Evolutionary conservation across 129 eudicot species (phyloP), one percentile per base, ranked within the genome.

Genomic region (Arctium lappa): DNA sequence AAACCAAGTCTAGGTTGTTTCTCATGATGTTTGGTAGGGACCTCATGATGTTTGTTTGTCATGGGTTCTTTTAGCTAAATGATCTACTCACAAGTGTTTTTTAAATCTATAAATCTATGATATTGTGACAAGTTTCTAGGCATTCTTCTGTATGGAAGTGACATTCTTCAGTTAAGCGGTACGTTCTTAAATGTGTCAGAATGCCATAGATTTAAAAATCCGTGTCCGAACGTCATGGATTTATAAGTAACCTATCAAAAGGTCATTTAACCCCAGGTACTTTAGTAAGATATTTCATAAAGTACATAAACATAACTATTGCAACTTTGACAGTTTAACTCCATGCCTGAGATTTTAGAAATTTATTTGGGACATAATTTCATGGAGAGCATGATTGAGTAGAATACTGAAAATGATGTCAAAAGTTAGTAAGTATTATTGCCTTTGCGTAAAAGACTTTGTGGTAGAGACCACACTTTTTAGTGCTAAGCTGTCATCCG

Each of bases 371-470:
- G 34, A n/a, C 8, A 72, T 70, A 66, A 66, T 66, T 66, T 66
- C 71, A 66, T 27, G 34, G 71, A 66, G 71, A 66, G 32, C 71
- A 73, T 73, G n/a, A 73, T 73, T 73, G 77, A 73, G 71, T 66
- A 66, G 71, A 66, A 66, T 46, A 73, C 77, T 78, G 78, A 83
- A 79, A 79, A 60, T 15, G 82, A 84, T 84, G 50, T 73, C 15
- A 80, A 84, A 84, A 84, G 87, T 65, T 79, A 79, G 32, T 12
- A 79, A 73, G 62, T 79, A 73, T 79, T 73, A 74, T 84, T 84
- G 87, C 80, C 84, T 84, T 84, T 84, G 79, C 84, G 69, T 73
- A 84, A 79, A 84, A 73, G 69, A 46, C 80, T 44, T 79, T 79
- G 81, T 44, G 84, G 80, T 46, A 73, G 80, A 30, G 37, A 79